phyloP scores from a whole-genome alignment of 2,329 filamentous ascomycete genomes.

The Penicillium frequentans region DNA sequence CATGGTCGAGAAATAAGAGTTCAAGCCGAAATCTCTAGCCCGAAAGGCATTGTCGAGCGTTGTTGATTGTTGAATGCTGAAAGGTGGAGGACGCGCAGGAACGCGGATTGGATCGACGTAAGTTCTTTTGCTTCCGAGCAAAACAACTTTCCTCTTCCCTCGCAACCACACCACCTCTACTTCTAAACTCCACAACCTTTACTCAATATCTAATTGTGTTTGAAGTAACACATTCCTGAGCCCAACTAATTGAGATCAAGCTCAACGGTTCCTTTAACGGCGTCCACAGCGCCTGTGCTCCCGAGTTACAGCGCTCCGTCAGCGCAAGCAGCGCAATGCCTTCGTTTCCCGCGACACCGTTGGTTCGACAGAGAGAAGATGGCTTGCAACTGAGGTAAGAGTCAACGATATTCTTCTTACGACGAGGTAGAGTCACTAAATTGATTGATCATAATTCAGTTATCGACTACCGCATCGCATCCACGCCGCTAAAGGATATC shows the following conservation, averaged over 20 bases:
- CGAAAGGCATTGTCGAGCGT: constrained; percentile 10
- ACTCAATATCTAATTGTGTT: neutral
- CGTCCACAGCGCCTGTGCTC: constrained; percentile 19
- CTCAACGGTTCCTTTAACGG: constrained; percentile 7
- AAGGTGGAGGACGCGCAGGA: constrained; percentile 28
- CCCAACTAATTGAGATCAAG: neutral
- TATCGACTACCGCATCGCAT: constrained; percentile 62
- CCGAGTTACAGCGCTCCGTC: constrained; percentile 8
- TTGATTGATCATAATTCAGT: constrained; percentile 37
- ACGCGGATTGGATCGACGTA: constrained; percentile 23
- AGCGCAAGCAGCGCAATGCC: constrained; percentile 29
- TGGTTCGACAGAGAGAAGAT: constrained; percentile 40
- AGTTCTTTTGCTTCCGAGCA: constrained; percentile 18
- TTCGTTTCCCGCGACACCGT: constrained; percentile 36
- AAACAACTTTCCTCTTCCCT: constrained; percentile 27
- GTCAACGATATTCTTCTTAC: neutral
- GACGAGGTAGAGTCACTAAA: constrained; percentile 6
- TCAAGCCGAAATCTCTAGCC: constrained; percentile 3
- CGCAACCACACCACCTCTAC: constrained; percentile 7
- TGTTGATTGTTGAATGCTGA: constrained; percentile 14
- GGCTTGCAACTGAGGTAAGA: constrained; percentile 46
- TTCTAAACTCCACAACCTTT: constrained; percentile 10
- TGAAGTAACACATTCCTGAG: neutral
- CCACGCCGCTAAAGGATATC: constrained; percentile 58
- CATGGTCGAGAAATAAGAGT: constrained; percentile 21